Percentiles rank a stretch among this genome's conserved stretches.
Conservation (phyloP, 177 flowering plant genomes). For the Vitis hybrid region DNA sequence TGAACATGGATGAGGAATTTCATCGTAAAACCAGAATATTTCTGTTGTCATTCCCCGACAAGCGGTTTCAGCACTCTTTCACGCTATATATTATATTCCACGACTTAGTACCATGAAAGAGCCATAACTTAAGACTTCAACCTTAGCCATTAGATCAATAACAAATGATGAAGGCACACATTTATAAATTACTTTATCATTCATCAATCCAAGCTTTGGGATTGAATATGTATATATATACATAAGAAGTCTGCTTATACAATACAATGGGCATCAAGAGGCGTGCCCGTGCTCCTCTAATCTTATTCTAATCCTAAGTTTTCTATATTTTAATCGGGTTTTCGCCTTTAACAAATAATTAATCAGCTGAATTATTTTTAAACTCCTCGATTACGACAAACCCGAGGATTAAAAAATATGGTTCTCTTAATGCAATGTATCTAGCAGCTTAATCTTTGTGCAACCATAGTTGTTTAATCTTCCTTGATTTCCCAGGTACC, state of each 20-base stretch:
- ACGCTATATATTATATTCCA: no score
- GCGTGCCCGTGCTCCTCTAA: background rate
- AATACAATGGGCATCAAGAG: background rate
- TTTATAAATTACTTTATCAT: conserved; percentile 10
- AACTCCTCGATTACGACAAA: conserved; percentile 7
- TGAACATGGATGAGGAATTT: conserved; percentile 24
- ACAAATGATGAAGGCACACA: background rate
- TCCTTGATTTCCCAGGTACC: background rate
- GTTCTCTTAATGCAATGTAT: conserved; percentile 22
- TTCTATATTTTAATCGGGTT: background rate
- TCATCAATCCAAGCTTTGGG: conserved; percentile 10
- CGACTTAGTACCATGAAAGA: background rate
- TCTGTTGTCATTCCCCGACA: conserved; percentile 20
- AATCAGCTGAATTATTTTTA: conserved; percentile 7
- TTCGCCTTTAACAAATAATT: conserved; percentile 12
- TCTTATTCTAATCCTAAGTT: background rate
- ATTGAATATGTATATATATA: conserved; percentile 1
- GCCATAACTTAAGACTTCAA: background rate
- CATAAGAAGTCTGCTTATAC: background rate
- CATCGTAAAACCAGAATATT: conserved; percentile 3
- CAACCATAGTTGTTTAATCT: background rate
- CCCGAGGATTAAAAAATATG: background rate
- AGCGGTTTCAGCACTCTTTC: conserved; percentile 29
- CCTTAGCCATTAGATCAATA: conserved; percentile 4
- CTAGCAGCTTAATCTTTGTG: conserved; percentile 2